Evolutionary conservation across 495 filamentous ascomycete species (phyloP).

Genomic region (Penicillium lagena): DNA sequence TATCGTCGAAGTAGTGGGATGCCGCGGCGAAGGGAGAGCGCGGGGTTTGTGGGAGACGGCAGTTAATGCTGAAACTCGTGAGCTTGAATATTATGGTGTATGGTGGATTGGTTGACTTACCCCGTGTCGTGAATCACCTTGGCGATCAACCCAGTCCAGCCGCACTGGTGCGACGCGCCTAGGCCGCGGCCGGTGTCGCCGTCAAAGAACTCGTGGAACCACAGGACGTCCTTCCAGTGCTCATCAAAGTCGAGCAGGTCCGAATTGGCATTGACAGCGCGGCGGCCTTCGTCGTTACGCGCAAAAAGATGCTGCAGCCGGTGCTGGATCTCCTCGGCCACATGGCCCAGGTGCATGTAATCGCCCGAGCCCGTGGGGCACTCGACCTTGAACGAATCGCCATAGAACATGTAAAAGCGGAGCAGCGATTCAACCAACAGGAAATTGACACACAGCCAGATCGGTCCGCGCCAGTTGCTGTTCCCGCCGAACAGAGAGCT

Average conservation of each 20-base stretch:
- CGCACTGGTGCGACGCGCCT: slow-evolving; percentile 90
- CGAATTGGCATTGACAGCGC: slow-evolving; percentile 77
- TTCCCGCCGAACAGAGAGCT: slow-evolving; percentile 92
- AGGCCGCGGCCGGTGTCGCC: slow-evolving; percentile 84
- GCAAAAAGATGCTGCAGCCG: slow-evolving; percentile 88
- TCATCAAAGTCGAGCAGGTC: slow-evolving; percentile 84
- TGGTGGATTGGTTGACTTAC: slow-evolving; percentile 41
- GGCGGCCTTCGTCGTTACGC: slow-evolving; percentile 71
- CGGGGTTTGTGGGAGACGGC: slow-evolving; percentile 88
- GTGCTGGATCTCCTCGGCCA: slow-evolving; percentile 96
- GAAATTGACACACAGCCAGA: slow-evolving; percentile 96
- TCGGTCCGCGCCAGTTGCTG: slow-evolving; percentile 92
- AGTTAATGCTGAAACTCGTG: slow-evolving; percentile 58
- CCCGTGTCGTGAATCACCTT: slow-evolving; percentile 97
- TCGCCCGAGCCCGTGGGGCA: slow-evolving; percentile 92
- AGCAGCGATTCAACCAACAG: slow-evolving; percentile 86
- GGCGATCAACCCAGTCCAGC: slow-evolving; percentile 95
- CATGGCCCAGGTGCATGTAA: slow-evolving; percentile 90
- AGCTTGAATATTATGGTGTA: slow-evolving; percentile 3
- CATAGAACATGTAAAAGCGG: slow-evolving; percentile 93
- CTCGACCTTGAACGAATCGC: slow-evolving; percentile 78
- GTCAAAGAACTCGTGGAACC: slow-evolving; percentile 98
- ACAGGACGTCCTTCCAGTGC: slow-evolving; percentile 87
- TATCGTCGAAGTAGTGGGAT: slow-evolving; percentile 91
- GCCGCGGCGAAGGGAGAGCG: slow-evolving; percentile 77